Base-by-base conservation (phyloP, 2,329 filamentous ascomycete species). In the Plectosphaerella plurivora region DNA sequence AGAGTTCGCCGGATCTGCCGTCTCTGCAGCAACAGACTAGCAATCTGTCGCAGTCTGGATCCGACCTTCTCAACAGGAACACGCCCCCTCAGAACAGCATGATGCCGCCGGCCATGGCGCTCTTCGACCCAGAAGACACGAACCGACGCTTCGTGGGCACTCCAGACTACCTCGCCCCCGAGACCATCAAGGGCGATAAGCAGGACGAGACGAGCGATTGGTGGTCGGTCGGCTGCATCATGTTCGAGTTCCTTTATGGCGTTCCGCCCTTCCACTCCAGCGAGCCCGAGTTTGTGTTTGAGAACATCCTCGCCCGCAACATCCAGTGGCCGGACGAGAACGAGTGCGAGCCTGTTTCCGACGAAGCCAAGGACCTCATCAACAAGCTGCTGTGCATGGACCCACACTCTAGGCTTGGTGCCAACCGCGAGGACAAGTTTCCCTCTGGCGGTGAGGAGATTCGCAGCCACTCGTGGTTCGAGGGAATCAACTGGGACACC, bases 131-230 rank as follows among this genome's bases (percentile, higher is more conserved):
- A 0, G 88, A 96, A 64, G 94, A 99, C 63, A 95, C 86, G 55
- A 93, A 90, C 65, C 84, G 94, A 51, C 86, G 91, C 39, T 99
- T 99, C 62, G 94, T 99, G 9, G 94, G 94, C 33, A 99, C 94
- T 0, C 94, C 94, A 0, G 94, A 99, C 68, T 99, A 99, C 65
- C 81, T 99, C 14, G 94, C 94, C 0, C 94, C 94, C 0, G 95
- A 99, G 67, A 99, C 95, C 0, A 96, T 99, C 65, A 92, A 91
- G 59, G 94, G 95, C 48, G 86, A 91, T 59, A 91, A 93, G 2
- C 94, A 99, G 68, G 94, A 99, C 64, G 93, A 97, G 68, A 94
- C 93, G 60, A 97, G 94, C 65, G 94, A 99, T 83, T 99, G 94
- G 94, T 99, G 94, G 94, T 97, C 94, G 20, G 80, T 99, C n/a